phyloP scores from a whole-genome alignment of 2,329 filamentous ascomycete genomes.

The Scolecobasidium constrictum region DNA sequence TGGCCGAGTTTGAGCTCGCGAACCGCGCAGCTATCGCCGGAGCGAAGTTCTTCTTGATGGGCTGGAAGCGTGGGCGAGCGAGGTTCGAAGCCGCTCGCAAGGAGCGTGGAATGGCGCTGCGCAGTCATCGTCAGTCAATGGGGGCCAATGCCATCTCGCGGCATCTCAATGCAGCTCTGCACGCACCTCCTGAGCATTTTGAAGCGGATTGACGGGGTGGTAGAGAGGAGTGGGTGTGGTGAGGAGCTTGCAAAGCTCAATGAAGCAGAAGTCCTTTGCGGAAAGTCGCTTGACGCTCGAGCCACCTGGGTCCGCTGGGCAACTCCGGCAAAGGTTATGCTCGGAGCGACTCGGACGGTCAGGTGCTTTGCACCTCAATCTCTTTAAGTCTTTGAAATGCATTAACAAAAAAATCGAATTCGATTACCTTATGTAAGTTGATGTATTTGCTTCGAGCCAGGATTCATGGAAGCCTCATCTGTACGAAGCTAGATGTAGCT shows the following conservation, averaged over 20 bases:
- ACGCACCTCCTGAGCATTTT: conserved; percentile 53
- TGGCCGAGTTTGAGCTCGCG: conserved; percentile 42
- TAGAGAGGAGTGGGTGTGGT: conserved; percentile 5
- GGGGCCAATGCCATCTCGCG: conserved; percentile 23
- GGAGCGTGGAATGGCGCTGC: conserved; percentile 55
- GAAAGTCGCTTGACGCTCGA: neutral
- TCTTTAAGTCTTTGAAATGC: too few relatives aligned
- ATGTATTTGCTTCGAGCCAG: too few relatives aligned
- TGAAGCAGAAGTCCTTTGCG: neutral
- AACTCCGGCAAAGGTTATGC: too few relatives aligned
- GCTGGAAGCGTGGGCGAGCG: conserved; percentile 35
- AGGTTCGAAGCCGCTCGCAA: conserved; percentile 46
- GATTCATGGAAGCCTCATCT: too few relatives aligned
- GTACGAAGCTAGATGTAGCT: too few relatives aligned
- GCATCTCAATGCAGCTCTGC: conserved; percentile 3
- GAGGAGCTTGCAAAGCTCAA: neutral
- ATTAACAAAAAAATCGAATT: too few relatives aligned
- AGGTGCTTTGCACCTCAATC: too few relatives aligned
- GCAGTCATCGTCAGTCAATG: conserved; percentile 22
- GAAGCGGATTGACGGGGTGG: conserved; percentile 15
- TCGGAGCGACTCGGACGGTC: too few relatives aligned
- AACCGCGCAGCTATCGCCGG: conserved; percentile 50
- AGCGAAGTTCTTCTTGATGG: conserved; percentile 44
- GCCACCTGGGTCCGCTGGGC: too few relatives aligned
- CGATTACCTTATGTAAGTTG: too few relatives aligned